These are phyloP conservation scores for Polygonum maritimum DNA, from an alignment of 148 eudicot species.

Conservation along the genomic window DNA sequence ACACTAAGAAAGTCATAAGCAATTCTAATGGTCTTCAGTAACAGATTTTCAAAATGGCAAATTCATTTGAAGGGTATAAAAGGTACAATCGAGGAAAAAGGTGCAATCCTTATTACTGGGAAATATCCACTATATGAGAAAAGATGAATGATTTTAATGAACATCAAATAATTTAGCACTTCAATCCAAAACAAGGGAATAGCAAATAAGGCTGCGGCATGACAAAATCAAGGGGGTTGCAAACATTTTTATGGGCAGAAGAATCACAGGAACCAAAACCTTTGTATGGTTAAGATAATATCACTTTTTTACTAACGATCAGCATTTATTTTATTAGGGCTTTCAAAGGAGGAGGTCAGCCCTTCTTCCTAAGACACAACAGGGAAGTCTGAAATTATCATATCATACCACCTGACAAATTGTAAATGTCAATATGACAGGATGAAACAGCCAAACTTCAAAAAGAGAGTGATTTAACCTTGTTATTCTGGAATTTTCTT, in stretches of 20 bases:
- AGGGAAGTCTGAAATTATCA: not conserved
- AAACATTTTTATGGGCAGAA: not conserved
- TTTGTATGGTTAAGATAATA: not conserved
- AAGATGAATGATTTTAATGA: too few species aligned
- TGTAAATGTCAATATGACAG: not conserved
- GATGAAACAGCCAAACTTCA: not conserved
- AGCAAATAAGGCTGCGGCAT: not conserved
- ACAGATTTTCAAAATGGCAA: not conserved
- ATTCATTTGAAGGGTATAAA: not conserved
- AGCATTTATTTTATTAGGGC: not conserved
- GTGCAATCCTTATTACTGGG: not conserved
- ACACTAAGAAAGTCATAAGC: not conserved
- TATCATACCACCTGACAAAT: not conserved
- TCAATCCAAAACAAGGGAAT: not conserved
- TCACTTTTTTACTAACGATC: not conserved
- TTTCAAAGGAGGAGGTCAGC: not conserved
- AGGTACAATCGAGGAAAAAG: not conserved
- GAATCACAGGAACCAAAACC: not conserved
- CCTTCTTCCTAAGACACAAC: not conserved
- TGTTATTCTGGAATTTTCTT: conserved; percentile 52
- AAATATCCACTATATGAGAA: not conserved
- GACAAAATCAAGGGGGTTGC: not conserved
- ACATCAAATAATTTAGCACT: not conserved
- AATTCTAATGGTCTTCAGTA: not conserved
- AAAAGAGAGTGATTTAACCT: conserved; percentile 32